phyloP scores from a whole-genome alignment of 2,329 filamentous ascomycete species.

The Colletotrichum sp. region DNA sequence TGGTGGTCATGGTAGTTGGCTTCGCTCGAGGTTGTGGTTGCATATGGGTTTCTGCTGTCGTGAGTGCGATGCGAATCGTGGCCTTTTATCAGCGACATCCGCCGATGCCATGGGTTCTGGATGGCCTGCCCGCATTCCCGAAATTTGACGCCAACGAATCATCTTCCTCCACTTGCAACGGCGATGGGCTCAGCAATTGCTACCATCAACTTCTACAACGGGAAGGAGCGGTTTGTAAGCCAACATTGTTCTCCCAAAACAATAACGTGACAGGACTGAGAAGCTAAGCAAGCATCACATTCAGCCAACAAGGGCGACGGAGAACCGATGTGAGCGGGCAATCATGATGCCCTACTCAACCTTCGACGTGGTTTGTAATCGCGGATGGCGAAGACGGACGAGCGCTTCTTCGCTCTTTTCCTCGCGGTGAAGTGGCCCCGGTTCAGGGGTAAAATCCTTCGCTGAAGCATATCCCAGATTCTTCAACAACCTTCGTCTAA shows the following conservation, averaged over 20 bases:
- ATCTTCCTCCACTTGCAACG: not conserved
- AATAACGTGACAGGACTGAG: not conserved
- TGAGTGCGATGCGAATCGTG: not conserved
- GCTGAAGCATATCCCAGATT: not conserved
- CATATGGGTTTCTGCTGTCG: not conserved
- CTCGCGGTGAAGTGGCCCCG: not conserved
- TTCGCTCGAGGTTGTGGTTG: not conserved
- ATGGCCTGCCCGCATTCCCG: slow-evolving; percentile 8
- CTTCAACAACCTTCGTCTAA: not conserved
- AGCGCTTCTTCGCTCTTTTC: not conserved
- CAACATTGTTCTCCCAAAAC: not conserved
- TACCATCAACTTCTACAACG: not conserved
- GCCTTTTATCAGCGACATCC: not conserved
- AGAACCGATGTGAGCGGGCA: not conserved
- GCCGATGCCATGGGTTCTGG: not conserved
- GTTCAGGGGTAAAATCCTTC: not conserved
- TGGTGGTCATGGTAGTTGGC: not conserved
- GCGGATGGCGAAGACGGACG: not conserved
- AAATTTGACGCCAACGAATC: not conserved
- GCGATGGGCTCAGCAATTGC: not conserved
- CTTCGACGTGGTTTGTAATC: not conserved
- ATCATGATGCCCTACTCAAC: not conserved
- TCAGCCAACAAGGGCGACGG: not conserved
- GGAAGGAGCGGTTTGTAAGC: not conserved
- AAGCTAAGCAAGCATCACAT: not conserved